Evolutionary conservation across 2,329 filamentous ascomycete species (phyloP), one percentile per base, ranked within the genome.

Genomic region (Fusarium pininemorale): DNA sequence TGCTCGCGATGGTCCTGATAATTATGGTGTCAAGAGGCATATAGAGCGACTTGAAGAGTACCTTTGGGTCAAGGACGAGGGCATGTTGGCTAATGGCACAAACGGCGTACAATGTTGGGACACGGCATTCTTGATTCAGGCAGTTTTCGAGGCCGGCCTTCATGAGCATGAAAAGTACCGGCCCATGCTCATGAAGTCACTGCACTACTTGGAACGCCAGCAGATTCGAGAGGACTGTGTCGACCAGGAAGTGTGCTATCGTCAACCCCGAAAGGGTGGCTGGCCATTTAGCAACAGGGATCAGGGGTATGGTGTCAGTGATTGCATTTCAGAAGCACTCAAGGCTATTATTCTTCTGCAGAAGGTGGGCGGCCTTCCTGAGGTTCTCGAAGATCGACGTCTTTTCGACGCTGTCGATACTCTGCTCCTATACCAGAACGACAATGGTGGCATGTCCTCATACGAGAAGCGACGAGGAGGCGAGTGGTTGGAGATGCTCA

Each of bases 31-130:
- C 35, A 88, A 89, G 55, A 89, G 92, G 45, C 96, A 98, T 79
- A 86, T 94, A 14, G 94, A 98, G 77, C 90, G 94, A 7, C 83
- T 98, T 18, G 88, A 94, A 48, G 96, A 99, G 78, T 97, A 92
- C 70, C 83, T 99, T 37, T 99, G 96, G 95, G 87, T 99, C 56
- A 98, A 97, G 73, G 82, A 91, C 39, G 95, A 98, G 80, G 96
- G 96, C 11, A 94, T 99, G 94, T 87, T 98, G 54, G 92, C 92
- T 83, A 98, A 98, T 77, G 96, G 96, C 42, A 99, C 96, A 14
- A 98, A 99, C 76, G 96, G 96, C n/a, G 95, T 98, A 4, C 96
- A 99, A 82, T 93, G 91, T 73, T 99, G 96, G 96, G 96, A 99
- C 80, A 99, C 96, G 0, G 89, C 95, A 1, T 98, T 98, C 80